Evolutionary conservation across 1,139 yeast genomes (phyloP), one percentile per base, ranked within the genome.

Genomic region (Saccharomyces hybrid): DNA sequence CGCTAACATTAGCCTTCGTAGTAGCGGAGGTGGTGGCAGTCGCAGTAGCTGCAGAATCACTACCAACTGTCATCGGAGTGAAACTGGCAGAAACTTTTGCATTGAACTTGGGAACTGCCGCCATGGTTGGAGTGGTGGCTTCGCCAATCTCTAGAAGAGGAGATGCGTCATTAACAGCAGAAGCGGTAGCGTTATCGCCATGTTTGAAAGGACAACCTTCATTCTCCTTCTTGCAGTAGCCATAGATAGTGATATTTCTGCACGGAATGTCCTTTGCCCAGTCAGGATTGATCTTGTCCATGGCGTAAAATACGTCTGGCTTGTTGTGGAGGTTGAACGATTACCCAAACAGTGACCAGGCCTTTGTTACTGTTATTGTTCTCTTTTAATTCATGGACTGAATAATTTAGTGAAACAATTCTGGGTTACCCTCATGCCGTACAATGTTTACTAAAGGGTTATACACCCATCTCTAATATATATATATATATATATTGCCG

Each of bases 131-230:
- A n/a, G 51, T 42, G 6, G 57, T 32, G 2, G 58, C 41, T 13
- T 31, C 34, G 1, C 23, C 27, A 4, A n/a, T 8, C 5, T 26
- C 30, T 26, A 38, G 13, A 2, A 13, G 42, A 16, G 42, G 6
- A 11, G 42, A 13, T 9, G 38, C 16, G 25, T 41, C 27, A 14
- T 26, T 23, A 8, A 20, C 4, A 4, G 56, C 49, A 28, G 53
- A 51, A 31, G 60, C 56, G 28, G 46, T 59, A 41, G 27, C 60
- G 32, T 61, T 61, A 47, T 59, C 61, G 47, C 65, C 67, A 57
- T 89, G 97, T 54, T 82, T 83, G 68, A 88, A 89, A 2, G 86
- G 87, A 69, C 97, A 89, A 20, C 97, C 96, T 66, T 88, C 89
- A 63, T 87, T 87, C 62, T 88, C 93, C 72, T 81, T 89, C 70